Conservation (phyloP, 306 rosid species). For the Fagus crenata region DNA sequence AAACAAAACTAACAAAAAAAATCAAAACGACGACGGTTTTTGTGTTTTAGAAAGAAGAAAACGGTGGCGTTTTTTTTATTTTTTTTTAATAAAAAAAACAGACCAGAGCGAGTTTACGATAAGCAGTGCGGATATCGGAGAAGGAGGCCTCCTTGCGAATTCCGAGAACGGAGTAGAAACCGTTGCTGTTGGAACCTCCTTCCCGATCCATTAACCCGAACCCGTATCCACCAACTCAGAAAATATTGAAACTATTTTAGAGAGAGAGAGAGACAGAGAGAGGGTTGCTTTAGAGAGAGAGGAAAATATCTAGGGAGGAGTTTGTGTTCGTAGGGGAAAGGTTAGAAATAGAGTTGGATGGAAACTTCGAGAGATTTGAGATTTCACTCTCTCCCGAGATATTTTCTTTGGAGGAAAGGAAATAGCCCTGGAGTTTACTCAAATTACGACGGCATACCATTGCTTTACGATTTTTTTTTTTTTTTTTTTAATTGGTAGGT, state of each 20-base stretch:
- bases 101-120: slow-evolving; percentile 92
- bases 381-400: slow-evolving; percentile 31
- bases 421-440: background rate
- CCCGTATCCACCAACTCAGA: background rate
- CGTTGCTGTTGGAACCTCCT: slow-evolving; percentile 53
- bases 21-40: background rate
- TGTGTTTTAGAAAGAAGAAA: background rate
- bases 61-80: slow-evolving; percentile 14
- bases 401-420: slow-evolving; percentile 23
- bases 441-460: slow-evolving; percentile 40
- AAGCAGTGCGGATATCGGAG: slow-evolving; percentile 86
- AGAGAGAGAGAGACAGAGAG: slow-evolving; percentile 10
- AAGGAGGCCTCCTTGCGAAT: slow-evolving; percentile 79
- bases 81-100: background rate
- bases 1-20: background rate
- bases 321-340: slow-evolving; percentile 18
- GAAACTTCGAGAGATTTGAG: slow-evolving; percentile 62
- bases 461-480: background rate
- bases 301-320: background rate
- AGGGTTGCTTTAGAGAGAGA: background rate
- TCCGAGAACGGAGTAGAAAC: slow-evolving; percentile 64
- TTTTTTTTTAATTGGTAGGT: background rate
- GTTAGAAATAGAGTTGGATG: background rate
- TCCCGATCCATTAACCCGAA: slow-evolving; percentile 63
- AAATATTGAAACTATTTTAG: background rate